Evolutionary conservation across 2,329 filamentous ascomycete genomes (phyloP).

Genomic region (Hortaea werneckii): DNA sequence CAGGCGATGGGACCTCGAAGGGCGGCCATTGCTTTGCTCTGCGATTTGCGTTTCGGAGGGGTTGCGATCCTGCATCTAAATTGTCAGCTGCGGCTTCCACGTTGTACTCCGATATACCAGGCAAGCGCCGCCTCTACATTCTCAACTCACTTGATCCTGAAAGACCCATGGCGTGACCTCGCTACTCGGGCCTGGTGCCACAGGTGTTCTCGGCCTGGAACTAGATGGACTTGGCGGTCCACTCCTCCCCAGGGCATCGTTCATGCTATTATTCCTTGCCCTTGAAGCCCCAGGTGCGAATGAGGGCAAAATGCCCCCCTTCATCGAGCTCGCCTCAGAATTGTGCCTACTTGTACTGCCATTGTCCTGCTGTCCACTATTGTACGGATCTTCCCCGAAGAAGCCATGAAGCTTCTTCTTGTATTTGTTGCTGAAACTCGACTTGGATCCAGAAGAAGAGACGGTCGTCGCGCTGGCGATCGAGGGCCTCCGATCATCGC

Average conservation of each 20-base stretch:
- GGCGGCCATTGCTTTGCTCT: constrained; percentile 20
- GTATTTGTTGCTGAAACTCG: constrained; percentile 54
- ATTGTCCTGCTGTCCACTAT: constrained; percentile 31
- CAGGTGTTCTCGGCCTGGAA: constrained; percentile 70
- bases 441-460: constrained; percentile 74
- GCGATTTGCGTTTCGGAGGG: too few relatives aligned
- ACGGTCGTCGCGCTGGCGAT: constrained; percentile 77
- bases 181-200: constrained; percentile 38
- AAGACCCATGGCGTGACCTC: constrained; percentile 98
- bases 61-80: too few relatives aligned
- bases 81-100: constrained; percentile 4
- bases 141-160: constrained; percentile 41
- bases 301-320: constrained; percentile 37
- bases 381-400: constrained; percentile 73
- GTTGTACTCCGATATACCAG: too few relatives aligned
- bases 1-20: constrained; percentile 37
- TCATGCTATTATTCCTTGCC: constrained; percentile 74
- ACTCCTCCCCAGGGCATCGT: constrained; percentile 46
- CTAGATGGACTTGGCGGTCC: constrained; percentile 60
- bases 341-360: constrained; percentile 47
- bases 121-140: too few relatives aligned
- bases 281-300: constrained; percentile 45
- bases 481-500: constrained; percentile 73
- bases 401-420: constrained; percentile 86
- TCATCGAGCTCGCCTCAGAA: constrained; percentile 46